These are phyloP conservation scores for Gentiana macrophylla DNA, from an alignment of 257 asterid genomes.

Conservation along the genomic window DNA sequence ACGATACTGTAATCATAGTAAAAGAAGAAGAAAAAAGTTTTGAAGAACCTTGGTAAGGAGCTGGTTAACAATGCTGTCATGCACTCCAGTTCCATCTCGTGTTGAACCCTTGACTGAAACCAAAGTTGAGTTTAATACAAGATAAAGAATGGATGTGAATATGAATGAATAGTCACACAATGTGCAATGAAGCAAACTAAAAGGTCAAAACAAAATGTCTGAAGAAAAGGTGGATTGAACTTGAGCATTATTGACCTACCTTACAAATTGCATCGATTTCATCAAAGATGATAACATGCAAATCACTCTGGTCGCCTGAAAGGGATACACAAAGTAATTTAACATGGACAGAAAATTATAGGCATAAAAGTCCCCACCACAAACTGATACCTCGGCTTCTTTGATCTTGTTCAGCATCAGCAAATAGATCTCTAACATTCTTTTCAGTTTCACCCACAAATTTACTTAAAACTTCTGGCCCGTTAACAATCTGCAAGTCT, in stretches of 20 bases:
- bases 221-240: slow-evolving; percentile 2
- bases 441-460: slow-evolving; percentile 99
- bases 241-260: slow-evolving; percentile 35
- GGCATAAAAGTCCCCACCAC: slow-evolving; percentile 9
- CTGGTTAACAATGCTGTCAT: slow-evolving; percentile 97
- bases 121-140: slow-evolving; percentile 11
- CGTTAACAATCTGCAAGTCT: slow-evolving; percentile 74
- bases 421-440: slow-evolving; percentile 94
- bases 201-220: not conserved
- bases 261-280: slow-evolving; percentile 99
- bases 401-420: slow-evolving; percentile 98
- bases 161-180: not conserved
- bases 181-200: not conserved
- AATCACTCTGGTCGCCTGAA: slow-evolving; percentile 95
- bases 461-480: slow-evolving; percentile 96
- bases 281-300: slow-evolving; percentile 96
- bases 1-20: slow-evolving; percentile 3
- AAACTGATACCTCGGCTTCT: slow-evolving; percentile 58
- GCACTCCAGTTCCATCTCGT: slow-evolving; percentile 99
- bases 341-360: slow-evolving; percentile 8
- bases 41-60: slow-evolving; percentile 85
- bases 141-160: not conserved
- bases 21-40: slow-evolving; percentile 16
- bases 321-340: slow-evolving; percentile 39
- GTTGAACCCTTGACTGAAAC: slow-evolving; percentile 97